A percentile compares a stretch with the other conserved stretches of the same genome.
phyloP scores from a whole-genome alignment of 306 rosid species.

The Inga oerstediana region DNA sequence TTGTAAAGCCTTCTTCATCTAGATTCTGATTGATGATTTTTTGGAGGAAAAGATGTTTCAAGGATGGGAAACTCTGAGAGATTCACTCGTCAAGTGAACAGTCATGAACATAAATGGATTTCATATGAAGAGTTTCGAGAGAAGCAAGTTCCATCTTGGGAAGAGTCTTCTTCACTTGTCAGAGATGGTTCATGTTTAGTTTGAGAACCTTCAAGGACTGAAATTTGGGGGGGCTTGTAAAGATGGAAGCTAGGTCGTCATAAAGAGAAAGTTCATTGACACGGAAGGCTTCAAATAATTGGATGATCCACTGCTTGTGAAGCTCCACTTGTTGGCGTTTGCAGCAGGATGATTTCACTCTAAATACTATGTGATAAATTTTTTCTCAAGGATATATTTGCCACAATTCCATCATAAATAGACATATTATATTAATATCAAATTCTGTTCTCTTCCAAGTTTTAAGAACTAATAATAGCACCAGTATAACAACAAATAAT shows the following conservation, averaged over 20 bases:
- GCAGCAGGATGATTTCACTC: background rate
- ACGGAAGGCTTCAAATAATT: background rate
- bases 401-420: too few species aligned
- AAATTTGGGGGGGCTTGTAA: background rate
- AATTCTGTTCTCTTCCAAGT: too few species aligned
- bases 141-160: background rate
- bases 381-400: too few species aligned
- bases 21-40: background rate
- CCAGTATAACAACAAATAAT: too few species aligned
- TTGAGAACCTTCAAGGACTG: background rate
- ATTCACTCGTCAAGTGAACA: background rate
- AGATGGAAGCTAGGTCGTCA: background rate
- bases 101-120: background rate
- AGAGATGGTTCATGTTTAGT: background rate
- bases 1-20: background rate
- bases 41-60: background rate
- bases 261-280: background rate
- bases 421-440: too few species aligned
- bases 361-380: too few species aligned
- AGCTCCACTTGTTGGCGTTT: background rate
- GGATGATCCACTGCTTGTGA: background rate
- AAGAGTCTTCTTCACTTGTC: background rate
- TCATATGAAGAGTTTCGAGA: background rate
- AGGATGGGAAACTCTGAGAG: background rate
- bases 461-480: too few species aligned